These are phyloP conservation scores for Letharia columbiana DNA, from an alignment of 495 filamentous ascomycete genomes.

Conservation along the genomic window DNA sequence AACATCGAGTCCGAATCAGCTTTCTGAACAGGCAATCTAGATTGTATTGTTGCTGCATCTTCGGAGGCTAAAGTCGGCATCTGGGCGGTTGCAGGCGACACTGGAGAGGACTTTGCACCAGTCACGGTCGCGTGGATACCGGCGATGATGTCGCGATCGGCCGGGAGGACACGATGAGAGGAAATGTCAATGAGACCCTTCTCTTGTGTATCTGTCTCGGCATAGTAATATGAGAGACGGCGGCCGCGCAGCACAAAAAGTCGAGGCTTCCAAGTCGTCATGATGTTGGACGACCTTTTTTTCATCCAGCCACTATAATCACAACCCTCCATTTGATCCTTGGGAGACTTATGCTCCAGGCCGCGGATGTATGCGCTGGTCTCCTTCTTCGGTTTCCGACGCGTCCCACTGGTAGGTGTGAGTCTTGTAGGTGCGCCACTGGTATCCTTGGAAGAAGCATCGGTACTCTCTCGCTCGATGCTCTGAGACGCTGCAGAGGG, in stretches of 20 bases:
- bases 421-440: conserved; percentile 45
- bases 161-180: conserved; percentile 87
- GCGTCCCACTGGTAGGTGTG: conserved; percentile 32
- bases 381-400: conserved; percentile 78
- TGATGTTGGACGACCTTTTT: conserved; percentile 89
- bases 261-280: conserved; percentile 94
- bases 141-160: conserved; percentile 85
- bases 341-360: conserved; percentile 69
- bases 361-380: conserved; percentile 91
- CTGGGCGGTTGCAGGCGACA: conserved; percentile 58
- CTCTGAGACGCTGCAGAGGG: conserved; percentile 71
- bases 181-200: conserved; percentile 96
- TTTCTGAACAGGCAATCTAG: conserved; percentile 27
- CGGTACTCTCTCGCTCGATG: conserved; percentile 63
- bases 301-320: conserved; percentile 99
- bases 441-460: conserved; percentile 52
- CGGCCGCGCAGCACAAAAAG: conserved; percentile 88
- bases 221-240: conserved; percentile 92
- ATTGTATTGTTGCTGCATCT: conserved; percentile 28
- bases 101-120: conserved; percentile 67
- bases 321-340: conserved; percentile 74
- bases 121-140: conserved; percentile 87
- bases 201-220: conserved; percentile 82
- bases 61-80: conserved; percentile 45
- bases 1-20: conserved; percentile 55